Evolutionary conservation across 202 grass and related monocot species (phyloP).

Genomic region (Hordeum pubiflorum): DNA sequence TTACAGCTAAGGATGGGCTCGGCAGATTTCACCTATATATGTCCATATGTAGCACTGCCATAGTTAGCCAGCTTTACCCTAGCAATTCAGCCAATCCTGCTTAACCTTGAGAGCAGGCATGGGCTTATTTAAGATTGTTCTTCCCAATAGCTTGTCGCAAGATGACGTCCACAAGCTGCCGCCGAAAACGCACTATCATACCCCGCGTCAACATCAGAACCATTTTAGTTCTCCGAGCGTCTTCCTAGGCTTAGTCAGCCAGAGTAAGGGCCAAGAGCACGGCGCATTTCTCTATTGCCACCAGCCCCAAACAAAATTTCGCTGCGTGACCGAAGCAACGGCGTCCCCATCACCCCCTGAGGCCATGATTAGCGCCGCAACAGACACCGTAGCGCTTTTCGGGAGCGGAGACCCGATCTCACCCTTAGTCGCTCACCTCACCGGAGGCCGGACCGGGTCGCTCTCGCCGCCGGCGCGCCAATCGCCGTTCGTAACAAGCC

Average conservation of each 20-base stretch:
- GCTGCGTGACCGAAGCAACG: not conserved
- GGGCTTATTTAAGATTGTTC: not conserved
- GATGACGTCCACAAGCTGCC: slow-evolving; percentile 29
- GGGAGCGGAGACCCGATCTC: not conserved
- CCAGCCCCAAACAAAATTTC: not conserved
- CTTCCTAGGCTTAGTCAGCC: slow-evolving; percentile 21
- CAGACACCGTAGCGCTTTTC: slow-evolving; percentile 23
- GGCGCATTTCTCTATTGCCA: slow-evolving; percentile 19
- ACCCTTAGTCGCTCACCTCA: slow-evolving; percentile 19
- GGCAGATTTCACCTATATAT: no score
- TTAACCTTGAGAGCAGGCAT: not conserved
- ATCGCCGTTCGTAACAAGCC: not conserved
- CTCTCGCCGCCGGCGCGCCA: slow-evolving; percentile 31
- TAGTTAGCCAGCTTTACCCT: not conserved
- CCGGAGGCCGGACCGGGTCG: not conserved
- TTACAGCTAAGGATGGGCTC: no score
- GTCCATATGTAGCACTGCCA: not conserved
- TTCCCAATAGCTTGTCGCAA: not conserved
- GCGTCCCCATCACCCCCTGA: not conserved
- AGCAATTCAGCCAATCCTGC: not conserved
- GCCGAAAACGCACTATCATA: slow-evolving; percentile 8
- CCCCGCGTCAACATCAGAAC: not conserved
- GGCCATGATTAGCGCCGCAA: slow-evolving; percentile 3
- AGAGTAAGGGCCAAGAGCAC: not conserved
- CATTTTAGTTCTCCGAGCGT: not conserved